Percentiles rank a stretch among this genome's conserved stretches.
These are phyloP conservation scores for Noccaea bulbosa DNA, from an alignment of 345 rosid species.

Conservation along the genomic window DNA sequence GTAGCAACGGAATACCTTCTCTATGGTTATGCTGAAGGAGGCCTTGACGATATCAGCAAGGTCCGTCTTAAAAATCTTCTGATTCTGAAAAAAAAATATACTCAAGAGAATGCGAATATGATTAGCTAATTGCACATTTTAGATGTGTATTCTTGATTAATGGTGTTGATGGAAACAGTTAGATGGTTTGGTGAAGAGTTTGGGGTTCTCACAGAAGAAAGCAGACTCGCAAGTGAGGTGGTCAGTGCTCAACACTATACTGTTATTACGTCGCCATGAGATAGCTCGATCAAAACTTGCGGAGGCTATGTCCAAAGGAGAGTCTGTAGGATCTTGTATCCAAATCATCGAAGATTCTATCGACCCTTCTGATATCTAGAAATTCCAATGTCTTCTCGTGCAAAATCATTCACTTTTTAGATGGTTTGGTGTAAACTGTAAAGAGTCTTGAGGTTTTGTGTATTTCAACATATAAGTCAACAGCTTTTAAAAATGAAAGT, in stretches of 20 bases:
- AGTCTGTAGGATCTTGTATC: conserved; percentile 74
- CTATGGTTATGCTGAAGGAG: conserved; percentile 82
- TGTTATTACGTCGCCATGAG: conserved; percentile 76
- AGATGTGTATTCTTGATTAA: no score
- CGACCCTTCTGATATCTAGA: conserved; percentile 54
- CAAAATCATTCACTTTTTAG: no score
- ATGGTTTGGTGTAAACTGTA: no score
- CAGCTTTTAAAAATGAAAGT: no score
- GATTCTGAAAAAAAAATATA: no score
- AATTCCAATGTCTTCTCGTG: background rate
- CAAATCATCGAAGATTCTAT: conserved; percentile 61
- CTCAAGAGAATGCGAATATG: no score
- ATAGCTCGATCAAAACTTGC: conserved; percentile 68
- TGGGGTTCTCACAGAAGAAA: conserved; percentile 89
- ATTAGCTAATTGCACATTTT: no score
- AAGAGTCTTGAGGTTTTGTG: no score
- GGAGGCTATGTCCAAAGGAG: conserved; percentile 68
- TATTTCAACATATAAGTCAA: no score
- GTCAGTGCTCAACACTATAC: conserved; percentile 76
- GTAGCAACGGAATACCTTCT: conserved; percentile 81
- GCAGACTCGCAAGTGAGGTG: conserved; percentile 89
- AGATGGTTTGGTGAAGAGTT: conserved; percentile 67
- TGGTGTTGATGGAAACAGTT: conserved; percentile 50
- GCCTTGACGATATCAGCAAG: conserved; percentile 85
- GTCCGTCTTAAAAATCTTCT: no score